Percentiles rank a stretch among this genome's conserved stretches.
Conservation (phyloP, 805 yeast genomes). For the Kodamaea hsintzibuensis region DNA sequence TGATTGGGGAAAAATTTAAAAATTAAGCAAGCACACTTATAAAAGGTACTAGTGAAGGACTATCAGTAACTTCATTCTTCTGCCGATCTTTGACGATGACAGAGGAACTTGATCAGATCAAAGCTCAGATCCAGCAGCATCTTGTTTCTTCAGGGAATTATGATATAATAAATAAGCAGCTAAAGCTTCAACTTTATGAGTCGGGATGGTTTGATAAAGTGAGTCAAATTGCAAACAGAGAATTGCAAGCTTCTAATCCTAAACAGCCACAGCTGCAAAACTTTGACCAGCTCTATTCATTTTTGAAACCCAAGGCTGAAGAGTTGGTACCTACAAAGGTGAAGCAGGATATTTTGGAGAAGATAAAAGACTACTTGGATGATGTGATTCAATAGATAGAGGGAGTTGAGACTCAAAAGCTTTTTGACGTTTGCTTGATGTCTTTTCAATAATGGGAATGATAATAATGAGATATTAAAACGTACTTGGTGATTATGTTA, state of each 20-base stretch:
- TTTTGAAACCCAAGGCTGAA: conserved; percentile 65
- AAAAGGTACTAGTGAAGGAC: conserved; percentile 12
- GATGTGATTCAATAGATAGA: conserved; percentile 29
- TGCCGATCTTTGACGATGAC: conserved; percentile 19
- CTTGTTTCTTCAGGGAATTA: conserved; percentile 79
- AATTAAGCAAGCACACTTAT: background rate
- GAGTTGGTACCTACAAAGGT: conserved; percentile 70
- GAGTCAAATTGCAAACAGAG: conserved; percentile 52
- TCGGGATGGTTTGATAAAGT: conserved; percentile 88
- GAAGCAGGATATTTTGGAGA: conserved; percentile 56
- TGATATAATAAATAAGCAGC: conserved; percentile 64
- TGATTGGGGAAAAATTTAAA: background rate
- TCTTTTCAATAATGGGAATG: background rate
- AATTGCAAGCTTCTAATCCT: conserved; percentile 33
- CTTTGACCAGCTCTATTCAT: conserved; percentile 51
- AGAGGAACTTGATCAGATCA: conserved; percentile 44
- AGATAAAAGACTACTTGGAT: conserved; percentile 61
- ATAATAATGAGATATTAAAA: conserved; percentile 3
- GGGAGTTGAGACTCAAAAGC: too few species aligned
- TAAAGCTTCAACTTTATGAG: conserved; percentile 66
- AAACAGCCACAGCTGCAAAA: conserved; percentile 31
- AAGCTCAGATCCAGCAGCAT: conserved; percentile 66
- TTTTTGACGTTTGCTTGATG: too few species aligned
- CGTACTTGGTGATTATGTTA: background rate
- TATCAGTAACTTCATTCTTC: conserved; percentile 6